phyloP scores from a whole-genome alignment of 1,139 yeast species.

The Nakaseomyces bracarensis region DNA sequence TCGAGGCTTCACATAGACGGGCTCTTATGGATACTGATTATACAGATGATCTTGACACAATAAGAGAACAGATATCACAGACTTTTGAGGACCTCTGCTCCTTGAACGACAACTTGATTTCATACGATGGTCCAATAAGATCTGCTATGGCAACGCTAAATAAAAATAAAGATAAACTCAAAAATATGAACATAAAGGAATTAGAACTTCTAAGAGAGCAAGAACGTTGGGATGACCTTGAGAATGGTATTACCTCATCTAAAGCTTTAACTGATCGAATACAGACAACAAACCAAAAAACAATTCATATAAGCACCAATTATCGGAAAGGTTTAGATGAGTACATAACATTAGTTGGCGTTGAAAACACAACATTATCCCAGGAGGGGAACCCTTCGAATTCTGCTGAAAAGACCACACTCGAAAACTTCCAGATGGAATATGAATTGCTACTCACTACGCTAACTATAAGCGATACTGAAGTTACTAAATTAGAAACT shows the following conservation, averaged over 20 bases:
- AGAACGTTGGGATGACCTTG: not conserved
- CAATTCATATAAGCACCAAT: conserved; percentile 13
- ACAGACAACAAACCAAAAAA: not conserved
- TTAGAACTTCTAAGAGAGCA: not conserved
- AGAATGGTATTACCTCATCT: not conserved
- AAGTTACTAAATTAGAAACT: conserved; percentile 19
- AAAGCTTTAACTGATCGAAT: not conserved
- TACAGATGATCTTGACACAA: conserved; percentile 15
- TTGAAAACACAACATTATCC: conserved; percentile 17
- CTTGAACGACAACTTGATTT: conserved; percentile 22
- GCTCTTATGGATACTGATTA: conserved; percentile 18
- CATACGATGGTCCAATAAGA: conserved; percentile 25
- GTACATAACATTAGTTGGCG: conserved; percentile 25
- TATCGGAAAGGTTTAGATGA: conserved; percentile 19
- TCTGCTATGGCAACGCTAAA: conserved; percentile 16
- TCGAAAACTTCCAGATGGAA: conserved; percentile 6
- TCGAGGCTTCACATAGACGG: conserved; percentile 18
- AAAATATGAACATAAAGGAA: conserved; percentile 10
- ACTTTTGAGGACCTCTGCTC: conserved; percentile 25
- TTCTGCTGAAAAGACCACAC: not conserved
- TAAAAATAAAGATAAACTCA: conserved; percentile 14
- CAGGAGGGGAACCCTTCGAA: not conserved
- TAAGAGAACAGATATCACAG: conserved; percentile 24
- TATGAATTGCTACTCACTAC: conserved; percentile 1
- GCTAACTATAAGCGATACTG: conserved; percentile 8